These are phyloP conservation scores for Myriangium duriaei DNA, from an alignment of 2,329 filamentous ascomycete species.

Conservation along the genomic window DNA sequence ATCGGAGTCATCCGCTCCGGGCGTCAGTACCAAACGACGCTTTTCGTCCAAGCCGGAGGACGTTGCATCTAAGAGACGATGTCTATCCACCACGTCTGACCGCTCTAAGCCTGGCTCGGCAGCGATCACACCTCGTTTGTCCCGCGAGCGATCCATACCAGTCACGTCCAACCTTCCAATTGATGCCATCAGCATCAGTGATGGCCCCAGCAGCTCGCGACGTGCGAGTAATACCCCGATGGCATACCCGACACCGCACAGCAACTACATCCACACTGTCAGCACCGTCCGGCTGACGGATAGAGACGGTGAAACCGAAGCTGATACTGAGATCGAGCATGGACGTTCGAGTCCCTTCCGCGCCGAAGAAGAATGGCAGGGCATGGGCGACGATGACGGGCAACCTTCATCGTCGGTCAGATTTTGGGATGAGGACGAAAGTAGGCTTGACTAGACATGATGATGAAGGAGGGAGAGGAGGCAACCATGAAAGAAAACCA, in stretches of 20 bases:
- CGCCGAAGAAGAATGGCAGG: neutral
- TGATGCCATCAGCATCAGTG: slow-evolving; percentile 25
- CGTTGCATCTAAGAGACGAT: slow-evolving; percentile 43
- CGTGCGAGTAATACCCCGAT: slow-evolving; percentile 35
- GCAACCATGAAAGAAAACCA: no score
- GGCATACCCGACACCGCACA: slow-evolving; percentile 66
- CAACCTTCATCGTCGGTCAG: no score
- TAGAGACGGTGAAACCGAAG: slow-evolving; percentile 23
- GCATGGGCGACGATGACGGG: neutral
- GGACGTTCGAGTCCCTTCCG: neutral
- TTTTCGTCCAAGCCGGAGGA: slow-evolving; percentile 21
- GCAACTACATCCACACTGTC: slow-evolving; percentile 24
- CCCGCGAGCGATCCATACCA: slow-evolving; percentile 32
- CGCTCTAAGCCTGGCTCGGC: slow-evolving; percentile 22
- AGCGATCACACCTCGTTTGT: slow-evolving; percentile 30
- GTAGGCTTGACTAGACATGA: no score
- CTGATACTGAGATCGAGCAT: slow-evolving; percentile 16
- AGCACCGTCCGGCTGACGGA: slow-evolving; percentile 22
- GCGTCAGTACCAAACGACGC: no score
- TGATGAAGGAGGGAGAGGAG: no score
- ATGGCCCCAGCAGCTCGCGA: slow-evolving; percentile 5
- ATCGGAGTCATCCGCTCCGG: slow-evolving; percentile 9
- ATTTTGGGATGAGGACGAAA: no score
- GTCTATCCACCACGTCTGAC: slow-evolving; percentile 43
- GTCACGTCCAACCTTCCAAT: slow-evolving; percentile 23